phyloP scores from a whole-genome alignment of 345 rosid species.

The Ceriops zippeliana region DNA sequence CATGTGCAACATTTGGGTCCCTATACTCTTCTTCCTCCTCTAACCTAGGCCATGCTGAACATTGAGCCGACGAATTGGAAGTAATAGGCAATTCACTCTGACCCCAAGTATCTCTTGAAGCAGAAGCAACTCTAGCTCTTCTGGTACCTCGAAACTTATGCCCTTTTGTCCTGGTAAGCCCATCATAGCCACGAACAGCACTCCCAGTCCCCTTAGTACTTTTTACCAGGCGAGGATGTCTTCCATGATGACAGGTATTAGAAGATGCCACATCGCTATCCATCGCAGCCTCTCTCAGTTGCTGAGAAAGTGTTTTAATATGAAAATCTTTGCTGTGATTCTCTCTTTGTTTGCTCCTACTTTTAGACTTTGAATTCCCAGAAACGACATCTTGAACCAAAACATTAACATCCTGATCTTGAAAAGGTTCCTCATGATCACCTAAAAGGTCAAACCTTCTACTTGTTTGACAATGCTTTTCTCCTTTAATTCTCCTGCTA shows the following conservation, averaged over 20 bases:
- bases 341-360: conserved; percentile 48
- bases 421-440: conserved; percentile 32
- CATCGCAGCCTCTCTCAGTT: conserved; percentile 46
- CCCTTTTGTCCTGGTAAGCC: conserved; percentile 47
- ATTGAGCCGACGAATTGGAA: conserved; percentile 62
- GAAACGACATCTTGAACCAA: conserved; percentile 45
- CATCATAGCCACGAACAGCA: conserved; percentile 37
- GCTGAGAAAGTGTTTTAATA: conserved; percentile 68
- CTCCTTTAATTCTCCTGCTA: conserved; percentile 64
- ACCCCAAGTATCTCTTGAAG: conserved; percentile 48
- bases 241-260: conserved; percentile 40
- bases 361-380: conserved; percentile 44
- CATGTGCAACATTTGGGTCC: conserved; percentile 49
- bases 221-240: conserved; percentile 30
- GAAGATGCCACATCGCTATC: conserved; percentile 73
- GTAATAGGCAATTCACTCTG: conserved; percentile 75
- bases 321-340: conserved; percentile 43
- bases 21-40: conserved; percentile 47
- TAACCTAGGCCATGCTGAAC: conserved; percentile 32
- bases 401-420: conserved; percentile 35
- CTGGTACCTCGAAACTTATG: conserved; percentile 62
- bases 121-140: conserved; percentile 38
- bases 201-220: conserved; percentile 32
- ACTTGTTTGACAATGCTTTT: conserved; percentile 54
- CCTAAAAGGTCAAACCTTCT: conserved; percentile 35